These are phyloP conservation scores for Aspergillus hancockii DNA, from an alignment of 495 filamentous ascomycete species.

Conservation along the genomic window DNA sequence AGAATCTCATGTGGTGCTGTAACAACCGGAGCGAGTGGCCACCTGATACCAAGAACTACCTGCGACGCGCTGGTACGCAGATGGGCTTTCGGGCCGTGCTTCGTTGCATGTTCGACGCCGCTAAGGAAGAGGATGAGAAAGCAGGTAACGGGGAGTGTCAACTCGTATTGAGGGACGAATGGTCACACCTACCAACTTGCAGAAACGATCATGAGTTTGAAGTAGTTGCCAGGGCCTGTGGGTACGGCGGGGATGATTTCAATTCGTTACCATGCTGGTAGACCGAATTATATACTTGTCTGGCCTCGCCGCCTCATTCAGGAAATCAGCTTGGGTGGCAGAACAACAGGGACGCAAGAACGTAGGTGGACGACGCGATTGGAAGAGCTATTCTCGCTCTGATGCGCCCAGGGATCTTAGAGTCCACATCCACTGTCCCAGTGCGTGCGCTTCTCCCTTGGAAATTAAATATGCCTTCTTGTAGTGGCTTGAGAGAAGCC, in stretches of 20 bases:
- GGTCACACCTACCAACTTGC: conserved; percentile 24
- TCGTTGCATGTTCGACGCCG: conserved; percentile 27
- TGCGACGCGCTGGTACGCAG: conserved; percentile 23
- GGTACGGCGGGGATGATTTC: conserved; percentile 21
- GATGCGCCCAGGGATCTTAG: too few species aligned
- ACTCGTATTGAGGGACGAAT: conserved; percentile 19
- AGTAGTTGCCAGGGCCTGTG: conserved; percentile 32
- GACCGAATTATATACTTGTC: too few species aligned
- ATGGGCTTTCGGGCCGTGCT: conserved; percentile 26
- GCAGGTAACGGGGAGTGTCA: conserved; percentile 28
- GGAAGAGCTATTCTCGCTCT: too few species aligned
- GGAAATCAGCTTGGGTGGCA: too few species aligned
- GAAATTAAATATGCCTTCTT: too few species aligned
- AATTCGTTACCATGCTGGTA: conserved; percentile 15
- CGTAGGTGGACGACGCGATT: too few species aligned
- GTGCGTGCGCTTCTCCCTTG: too few species aligned
- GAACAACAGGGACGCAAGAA: too few species aligned
- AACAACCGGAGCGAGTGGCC: conserved; percentile 27
- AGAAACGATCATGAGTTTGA: conserved; percentile 36
- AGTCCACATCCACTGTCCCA: too few species aligned
- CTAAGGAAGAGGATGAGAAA: conserved; percentile 29
- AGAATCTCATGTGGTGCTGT: conserved; percentile 21
- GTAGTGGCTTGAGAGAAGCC: too few species aligned
- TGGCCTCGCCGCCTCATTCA: too few species aligned
- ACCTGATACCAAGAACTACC: conserved; percentile 25